A percentile compares a stretch with the other conserved stretches of the same genome.
Evolutionary conservation across 2,329 filamentous ascomycete genomes (phyloP).

Genomic region (Alternaria sp.): DNA sequence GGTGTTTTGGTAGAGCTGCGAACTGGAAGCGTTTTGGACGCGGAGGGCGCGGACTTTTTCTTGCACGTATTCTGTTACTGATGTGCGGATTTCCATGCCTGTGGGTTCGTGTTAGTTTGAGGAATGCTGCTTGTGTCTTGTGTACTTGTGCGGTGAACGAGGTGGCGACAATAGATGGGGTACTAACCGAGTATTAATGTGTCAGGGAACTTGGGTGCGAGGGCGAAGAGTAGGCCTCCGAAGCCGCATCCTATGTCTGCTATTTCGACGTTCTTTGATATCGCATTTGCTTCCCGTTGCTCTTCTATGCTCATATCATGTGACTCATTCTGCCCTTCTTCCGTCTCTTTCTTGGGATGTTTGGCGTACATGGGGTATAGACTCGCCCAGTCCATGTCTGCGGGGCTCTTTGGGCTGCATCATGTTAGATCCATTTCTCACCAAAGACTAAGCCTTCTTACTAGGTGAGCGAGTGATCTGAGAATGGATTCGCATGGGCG

Average conservation of each 20-base stretch:
- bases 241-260: conserved; percentile 98
- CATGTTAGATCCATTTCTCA: conserved; percentile 17
- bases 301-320: conserved; percentile 24
- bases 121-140: background rate
- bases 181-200: conserved; percentile 76
- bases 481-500: conserved; percentile 97
- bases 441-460: conserved; percentile 49
- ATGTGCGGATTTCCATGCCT: conserved; percentile 91
- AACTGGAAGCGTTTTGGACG: conserved; percentile 61
- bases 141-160: no score
- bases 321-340: conserved; percentile 23
- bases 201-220: conserved; percentile 81
- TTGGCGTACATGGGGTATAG: conserved; percentile 76
- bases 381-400: conserved; percentile 87
- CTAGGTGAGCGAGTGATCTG: conserved; percentile 90
- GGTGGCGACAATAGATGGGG: background rate
- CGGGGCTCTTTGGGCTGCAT: conserved; percentile 75
- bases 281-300: conserved; percentile 26
- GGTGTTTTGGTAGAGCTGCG: conserved; percentile 76
- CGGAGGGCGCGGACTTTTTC: conserved; percentile 85
- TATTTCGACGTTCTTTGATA: conserved; percentile 80
- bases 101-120: background rate
- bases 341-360: conserved; percentile 21
- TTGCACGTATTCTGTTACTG: conserved; percentile 89
- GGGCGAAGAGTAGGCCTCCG: conserved; percentile 85